These are phyloP conservation scores for Nasturtium officinale DNA, from an alignment of 345 rosid species.

Conservation along the genomic window DNA sequence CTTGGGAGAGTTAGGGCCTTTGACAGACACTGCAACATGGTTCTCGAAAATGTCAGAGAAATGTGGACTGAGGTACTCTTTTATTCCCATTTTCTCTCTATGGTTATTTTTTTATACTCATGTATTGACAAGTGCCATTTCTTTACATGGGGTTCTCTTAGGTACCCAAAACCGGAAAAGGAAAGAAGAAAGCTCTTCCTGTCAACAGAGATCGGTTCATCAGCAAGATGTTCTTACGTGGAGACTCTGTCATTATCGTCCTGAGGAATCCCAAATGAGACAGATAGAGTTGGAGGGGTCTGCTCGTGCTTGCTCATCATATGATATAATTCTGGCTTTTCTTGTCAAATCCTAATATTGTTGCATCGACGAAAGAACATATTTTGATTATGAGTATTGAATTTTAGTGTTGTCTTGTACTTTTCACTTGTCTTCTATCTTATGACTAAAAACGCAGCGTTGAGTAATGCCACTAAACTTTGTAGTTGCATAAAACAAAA, in stretches of 20 bases:
- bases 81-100: background rate
- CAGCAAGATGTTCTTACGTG: slow-evolving; percentile 97
- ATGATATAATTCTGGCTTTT: background rate
- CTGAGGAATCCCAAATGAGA: slow-evolving; percentile 90
- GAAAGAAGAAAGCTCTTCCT: slow-evolving; percentile 95
- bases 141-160: slow-evolving; percentile 27
- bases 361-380: background rate
- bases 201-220: slow-evolving; percentile 95
- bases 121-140: background rate
- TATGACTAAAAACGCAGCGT: slow-evolving; percentile 3
- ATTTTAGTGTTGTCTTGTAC: background rate
- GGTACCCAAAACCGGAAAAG: slow-evolving; percentile 97
- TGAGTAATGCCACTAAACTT: slow-evolving; percentile 9
- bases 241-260: slow-evolving; percentile 96
- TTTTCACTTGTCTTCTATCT: background rate
- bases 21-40: slow-evolving; percentile 99
- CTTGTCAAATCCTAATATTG: slow-evolving; percentile 8
- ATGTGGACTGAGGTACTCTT: slow-evolving; percentile 94
- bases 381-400: slow-evolving; percentile 8
- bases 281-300: background rate
- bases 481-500: slow-evolving; percentile 18
- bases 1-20: slow-evolving; percentile 96
- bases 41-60: slow-evolving; percentile 97
- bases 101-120: background rate
- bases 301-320: background rate